phyloP scores from a whole-genome alignment of 805 yeast species.

The Candida patagonica region DNA sequence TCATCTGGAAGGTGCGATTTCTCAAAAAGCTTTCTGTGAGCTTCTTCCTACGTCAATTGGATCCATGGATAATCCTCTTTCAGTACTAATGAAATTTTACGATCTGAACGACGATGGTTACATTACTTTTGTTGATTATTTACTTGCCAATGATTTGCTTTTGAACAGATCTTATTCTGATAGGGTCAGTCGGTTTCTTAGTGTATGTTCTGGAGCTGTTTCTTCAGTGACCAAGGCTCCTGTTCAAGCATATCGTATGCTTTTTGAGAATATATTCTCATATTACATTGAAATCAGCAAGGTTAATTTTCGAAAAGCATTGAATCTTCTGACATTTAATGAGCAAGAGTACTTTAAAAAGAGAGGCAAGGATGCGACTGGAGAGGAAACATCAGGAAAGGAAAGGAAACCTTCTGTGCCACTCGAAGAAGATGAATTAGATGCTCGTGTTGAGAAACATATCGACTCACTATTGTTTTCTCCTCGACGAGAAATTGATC shows the following conservation, averaged over 20 bases:
- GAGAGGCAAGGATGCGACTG: too few species aligned
- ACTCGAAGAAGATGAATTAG: background rate
- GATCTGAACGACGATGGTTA: conserved; percentile 8
- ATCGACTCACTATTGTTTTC: conserved; percentile 9
- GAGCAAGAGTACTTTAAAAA: background rate
- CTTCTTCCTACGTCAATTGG: conserved; percentile 2
- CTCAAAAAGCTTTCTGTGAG: background rate
- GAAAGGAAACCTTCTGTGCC: too few species aligned
- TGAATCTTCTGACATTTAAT: conserved; percentile 3
- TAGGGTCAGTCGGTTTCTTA: background rate
- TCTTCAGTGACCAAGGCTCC: background rate
- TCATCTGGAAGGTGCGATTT: background rate
- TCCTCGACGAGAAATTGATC: conserved; percentile 8
- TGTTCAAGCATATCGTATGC: background rate
- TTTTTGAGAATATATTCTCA: conserved; percentile 5
- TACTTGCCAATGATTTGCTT: conserved; percentile 5
- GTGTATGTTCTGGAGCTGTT: too few species aligned
- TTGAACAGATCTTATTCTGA: background rate
- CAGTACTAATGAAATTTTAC: conserved; percentile 4
- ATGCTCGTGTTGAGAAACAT: background rate
- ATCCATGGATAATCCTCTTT: background rate
- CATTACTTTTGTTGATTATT: conserved; percentile 9
- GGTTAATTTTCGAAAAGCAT: conserved; percentile 11
- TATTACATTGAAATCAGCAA: conserved; percentile 8
- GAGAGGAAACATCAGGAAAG: too few species aligned